Evolutionary conservation across 768 basidiomycete species (phyloP), one percentile per base, ranked within the genome.

Genomic region (Boletus sp.): DNA sequence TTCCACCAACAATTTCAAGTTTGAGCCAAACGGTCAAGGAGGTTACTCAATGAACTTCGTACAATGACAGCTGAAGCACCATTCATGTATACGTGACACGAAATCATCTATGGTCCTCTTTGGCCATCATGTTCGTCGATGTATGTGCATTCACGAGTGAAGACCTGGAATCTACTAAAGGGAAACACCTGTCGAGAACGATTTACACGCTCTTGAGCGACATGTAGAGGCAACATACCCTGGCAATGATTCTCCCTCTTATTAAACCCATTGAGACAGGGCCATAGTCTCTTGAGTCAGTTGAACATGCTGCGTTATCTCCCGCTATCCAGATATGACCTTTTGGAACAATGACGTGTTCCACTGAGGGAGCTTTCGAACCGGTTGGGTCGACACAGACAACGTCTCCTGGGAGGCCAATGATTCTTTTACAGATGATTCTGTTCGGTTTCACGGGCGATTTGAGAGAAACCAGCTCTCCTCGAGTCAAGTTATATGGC

Each of bases 1-100:
- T 58, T 93, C 88, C 14, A 98, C 95, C 0, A 87, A 98, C 67
- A 98, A 96, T 74, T 98, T 98, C 80, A 89, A 98, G 73, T 92
- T 99, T 64, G 85, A 86, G 55, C 92, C 92, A 17, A 95, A 96
- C 59, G 91, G 87, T 7, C 86, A 93, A 57, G 96, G 96, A n/a
- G 93, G 96, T 0, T 98, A 98, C 74, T 90, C 88, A 1, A 83
- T 98, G 82, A 90, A 90, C 63, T 97, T 98, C 67, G 75, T 74
- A 42, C 79, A 69, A 62, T 86, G 69, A 78, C 50, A 34, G 11
- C 13, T 3, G 23, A 30, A 40, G 37, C 13, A 25, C 25, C 23
- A 27, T 25, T 27, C 27, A n/a, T 29, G 35, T 30, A 39, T 7
- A n/a, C 30, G 34, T 46, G 33, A 33, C n/a, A 46, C 5, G 21